These are phyloP conservation scores for Camelina neglecta DNA, from an alignment of 345 rosid species.

Conservation along the genomic window DNA sequence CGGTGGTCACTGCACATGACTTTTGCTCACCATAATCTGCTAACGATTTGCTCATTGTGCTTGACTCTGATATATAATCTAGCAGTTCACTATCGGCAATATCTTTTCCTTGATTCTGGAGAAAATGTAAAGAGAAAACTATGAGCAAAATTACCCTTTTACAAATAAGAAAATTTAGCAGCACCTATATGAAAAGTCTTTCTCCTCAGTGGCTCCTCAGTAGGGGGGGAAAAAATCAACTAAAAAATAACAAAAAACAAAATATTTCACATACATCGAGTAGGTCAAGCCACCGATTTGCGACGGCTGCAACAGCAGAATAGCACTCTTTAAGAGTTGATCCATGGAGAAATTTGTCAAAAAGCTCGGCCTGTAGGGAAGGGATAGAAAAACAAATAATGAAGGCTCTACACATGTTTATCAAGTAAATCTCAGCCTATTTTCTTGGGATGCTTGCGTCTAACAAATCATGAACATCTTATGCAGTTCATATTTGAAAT, in stretches of 20 bases:
- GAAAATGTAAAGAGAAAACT: conserved; percentile 30
- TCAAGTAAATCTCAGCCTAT: conserved; percentile 5
- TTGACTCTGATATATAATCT: conserved; percentile 97
- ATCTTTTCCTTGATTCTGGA: conserved; percentile 90
- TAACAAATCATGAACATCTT: conserved; percentile 27
- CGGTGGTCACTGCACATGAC: conserved; percentile 99
- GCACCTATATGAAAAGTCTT: conserved; percentile 26
- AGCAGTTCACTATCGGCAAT: conserved; percentile 91
- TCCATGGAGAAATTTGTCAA: conserved; percentile 93
- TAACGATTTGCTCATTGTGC: conserved; percentile 99
- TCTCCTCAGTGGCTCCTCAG: neutral
- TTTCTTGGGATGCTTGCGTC: conserved; percentile 19
- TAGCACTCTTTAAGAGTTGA: conserved; percentile 91
- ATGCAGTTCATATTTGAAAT: neutral
- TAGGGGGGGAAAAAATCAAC: neutral
- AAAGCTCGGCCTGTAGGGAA: conserved; percentile 83
- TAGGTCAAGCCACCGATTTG: conserved; percentile 97
- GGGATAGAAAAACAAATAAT: neutral
- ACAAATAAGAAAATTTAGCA: conserved; percentile 19
- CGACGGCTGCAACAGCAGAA: conserved; percentile 90
- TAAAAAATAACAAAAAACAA: conserved; percentile 5
- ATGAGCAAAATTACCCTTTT: conserved; percentile 20
- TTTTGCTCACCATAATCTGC: conserved; percentile 94
- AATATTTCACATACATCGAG: conserved; percentile 69
- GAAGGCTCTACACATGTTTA: conserved; percentile 18